phyloP scores from a whole-genome alignment of 768 basidiomycete species.

The Termitomyces sp. region DNA sequence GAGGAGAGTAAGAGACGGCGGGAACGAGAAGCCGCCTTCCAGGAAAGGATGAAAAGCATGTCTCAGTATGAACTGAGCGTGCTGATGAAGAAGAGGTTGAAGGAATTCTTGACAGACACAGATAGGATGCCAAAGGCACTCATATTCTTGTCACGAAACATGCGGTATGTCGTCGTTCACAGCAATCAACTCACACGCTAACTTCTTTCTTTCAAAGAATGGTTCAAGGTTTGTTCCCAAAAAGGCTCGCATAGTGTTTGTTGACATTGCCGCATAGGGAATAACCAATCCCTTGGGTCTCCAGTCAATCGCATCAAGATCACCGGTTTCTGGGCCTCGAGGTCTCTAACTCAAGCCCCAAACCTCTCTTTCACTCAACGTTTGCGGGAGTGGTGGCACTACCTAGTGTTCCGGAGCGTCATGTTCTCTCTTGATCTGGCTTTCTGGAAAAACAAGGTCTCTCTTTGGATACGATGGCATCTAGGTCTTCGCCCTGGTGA shows the following conservation, averaged over 20 bases:
- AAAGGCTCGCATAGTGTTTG: conserved; percentile 16
- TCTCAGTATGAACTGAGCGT: conserved; percentile 68
- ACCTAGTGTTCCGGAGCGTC: conserved; percentile 57
- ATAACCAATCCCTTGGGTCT: conserved; percentile 79
- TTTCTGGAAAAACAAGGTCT: conserved; percentile 58
- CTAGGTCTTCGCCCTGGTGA: conserved; percentile 34
- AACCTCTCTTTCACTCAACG: conserved; percentile 36
- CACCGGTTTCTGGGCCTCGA: conserved; percentile 77
- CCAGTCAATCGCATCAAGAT: conserved; percentile 91
- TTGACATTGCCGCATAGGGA: conserved; percentile 35
- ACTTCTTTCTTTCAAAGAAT: conserved; percentile 22
- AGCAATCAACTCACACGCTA: not conserved
- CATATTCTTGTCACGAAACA: conserved; percentile 71
- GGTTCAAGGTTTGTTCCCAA: conserved; percentile 36
- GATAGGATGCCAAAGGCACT: conserved; percentile 75
- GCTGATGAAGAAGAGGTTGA: conserved; percentile 60
- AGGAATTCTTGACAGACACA: conserved; percentile 63
- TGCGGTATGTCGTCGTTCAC: conserved; percentile 39
- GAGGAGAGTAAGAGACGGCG: conserved; percentile 11
- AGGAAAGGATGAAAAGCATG: conserved; percentile 27
- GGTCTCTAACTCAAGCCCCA: conserved; percentile 46
- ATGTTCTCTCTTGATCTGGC: conserved; percentile 67
- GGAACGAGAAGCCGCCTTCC: conserved; percentile 14
- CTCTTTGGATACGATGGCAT: conserved; percentile 39
- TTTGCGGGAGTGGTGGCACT: conserved; percentile 47